phyloP scores from a whole-genome alignment of 2,329 filamentous ascomycete genomes.

The Ophiosphaerella herpotricha region DNA sequence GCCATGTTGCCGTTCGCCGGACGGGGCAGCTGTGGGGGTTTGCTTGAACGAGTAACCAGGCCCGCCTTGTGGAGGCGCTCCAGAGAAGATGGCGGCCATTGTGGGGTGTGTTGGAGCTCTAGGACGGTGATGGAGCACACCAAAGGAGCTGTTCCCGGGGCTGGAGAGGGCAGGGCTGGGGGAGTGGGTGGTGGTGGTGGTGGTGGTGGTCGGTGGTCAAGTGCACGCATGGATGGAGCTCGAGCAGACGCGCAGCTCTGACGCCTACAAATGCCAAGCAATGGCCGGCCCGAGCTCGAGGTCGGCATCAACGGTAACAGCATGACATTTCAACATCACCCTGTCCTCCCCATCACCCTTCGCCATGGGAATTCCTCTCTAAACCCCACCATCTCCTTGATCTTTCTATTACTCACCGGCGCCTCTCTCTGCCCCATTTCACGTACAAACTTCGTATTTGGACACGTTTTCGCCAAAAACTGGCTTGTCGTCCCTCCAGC shows the following conservation, averaged over 20 bases:
- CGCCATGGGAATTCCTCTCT: slow-evolving; percentile 61
- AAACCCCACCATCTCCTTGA: slow-evolving; percentile 61
- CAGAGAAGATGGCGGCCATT: slow-evolving; percentile 62
- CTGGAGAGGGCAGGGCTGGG: slow-evolving; percentile 18
- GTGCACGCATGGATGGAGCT: slow-evolving; percentile 23
- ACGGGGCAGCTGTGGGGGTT: slow-evolving; percentile 52
- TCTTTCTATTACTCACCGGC: slow-evolving; percentile 64
- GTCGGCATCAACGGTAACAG: neutral
- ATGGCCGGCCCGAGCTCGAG: slow-evolving; percentile 1
- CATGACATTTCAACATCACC: neutral
- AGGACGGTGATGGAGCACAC: neutral
- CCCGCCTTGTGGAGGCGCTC: slow-evolving; percentile 55
- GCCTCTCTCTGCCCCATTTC: slow-evolving; percentile 61
- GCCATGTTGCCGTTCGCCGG: slow-evolving; percentile 68
- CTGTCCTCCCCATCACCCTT: slow-evolving; percentile 10
- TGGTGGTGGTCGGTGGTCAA: slow-evolving; percentile 21
- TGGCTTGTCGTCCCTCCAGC: slow-evolving; percentile 47
- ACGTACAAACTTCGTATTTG: slow-evolving; percentile 55
- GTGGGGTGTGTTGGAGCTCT: slow-evolving; percentile 8
- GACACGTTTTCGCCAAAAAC: slow-evolving; percentile 56
- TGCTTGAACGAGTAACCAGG: slow-evolving; percentile 66
- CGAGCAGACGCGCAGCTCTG: slow-evolving; percentile 30
- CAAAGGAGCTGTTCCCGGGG: slow-evolving; percentile 7
- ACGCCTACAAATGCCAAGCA: slow-evolving; percentile 8
- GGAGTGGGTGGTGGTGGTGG: slow-evolving; percentile 3